phyloP scores from a whole-genome alignment of 306 rosid species.

The Pterocarpus santalinus region DNA sequence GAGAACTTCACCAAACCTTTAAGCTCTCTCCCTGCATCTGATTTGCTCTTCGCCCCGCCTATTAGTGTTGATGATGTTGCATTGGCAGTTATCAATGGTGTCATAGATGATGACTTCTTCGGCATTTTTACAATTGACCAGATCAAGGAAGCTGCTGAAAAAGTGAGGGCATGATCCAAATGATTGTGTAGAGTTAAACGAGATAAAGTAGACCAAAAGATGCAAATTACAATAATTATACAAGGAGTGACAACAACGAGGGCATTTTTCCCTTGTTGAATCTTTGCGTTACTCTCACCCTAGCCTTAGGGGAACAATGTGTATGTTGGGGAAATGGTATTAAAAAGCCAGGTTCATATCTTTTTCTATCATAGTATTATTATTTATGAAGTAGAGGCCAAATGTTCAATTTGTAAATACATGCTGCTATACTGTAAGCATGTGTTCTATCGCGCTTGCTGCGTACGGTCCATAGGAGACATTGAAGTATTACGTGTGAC shows the following conservation, averaged over 20 bases:
- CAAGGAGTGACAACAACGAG: constrained; percentile 14
- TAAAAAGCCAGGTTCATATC: not conserved
- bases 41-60: constrained; percentile 86
- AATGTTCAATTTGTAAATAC: not conserved
- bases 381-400: not conserved
- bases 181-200: not conserved
- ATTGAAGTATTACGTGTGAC: not conserved
- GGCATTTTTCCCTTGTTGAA: constrained; percentile 21
- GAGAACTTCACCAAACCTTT: constrained; percentile 85
- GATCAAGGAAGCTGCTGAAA: constrained; percentile 92
- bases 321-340: no score
- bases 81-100: constrained; percentile 71
- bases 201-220: constrained; percentile 12
- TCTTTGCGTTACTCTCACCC: not conserved
- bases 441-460: not conserved
- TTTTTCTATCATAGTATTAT: not conserved
- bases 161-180: constrained; percentile 61
- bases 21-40: constrained; percentile 91
- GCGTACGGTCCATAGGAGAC: not conserved
- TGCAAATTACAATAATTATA: not conserved
- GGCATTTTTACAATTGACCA: constrained; percentile 90
- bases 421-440: not conserved
- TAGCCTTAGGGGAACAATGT: not conserved
- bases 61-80: constrained; percentile 94
- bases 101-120: constrained; percentile 82